These are phyloP conservation scores for Claviceps pusilla DNA, from an alignment of 2,329 filamentous ascomycete genomes.

Conservation along the genomic window DNA sequence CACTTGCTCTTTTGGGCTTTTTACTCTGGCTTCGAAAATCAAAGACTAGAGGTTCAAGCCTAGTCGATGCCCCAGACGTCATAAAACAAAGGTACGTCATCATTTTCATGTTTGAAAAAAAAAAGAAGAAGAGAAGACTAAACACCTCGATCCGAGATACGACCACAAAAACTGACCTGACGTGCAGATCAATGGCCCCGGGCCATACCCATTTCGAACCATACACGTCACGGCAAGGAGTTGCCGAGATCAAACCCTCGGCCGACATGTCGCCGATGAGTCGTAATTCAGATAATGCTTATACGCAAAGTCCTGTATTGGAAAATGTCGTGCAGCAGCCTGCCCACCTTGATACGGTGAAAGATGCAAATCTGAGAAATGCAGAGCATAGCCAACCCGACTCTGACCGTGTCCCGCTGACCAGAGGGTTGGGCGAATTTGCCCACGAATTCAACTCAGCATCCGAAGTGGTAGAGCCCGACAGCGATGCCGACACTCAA, in stretches of 20 bases:
- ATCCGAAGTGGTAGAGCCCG: slow-evolving; percentile 23
- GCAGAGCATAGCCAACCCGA: slow-evolving; percentile 12
- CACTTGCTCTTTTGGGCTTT: slow-evolving; percentile 26
- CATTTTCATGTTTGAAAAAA: neutral
- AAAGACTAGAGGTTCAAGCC: neutral
- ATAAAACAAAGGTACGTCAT: slow-evolving; percentile 26
- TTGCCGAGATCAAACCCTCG: slow-evolving; percentile 8
- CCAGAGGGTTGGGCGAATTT: slow-evolving; percentile 29
- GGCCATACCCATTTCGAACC: slow-evolving; percentile 14
- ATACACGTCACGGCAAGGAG: slow-evolving; percentile 14
- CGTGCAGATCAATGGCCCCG: slow-evolving; percentile 15
- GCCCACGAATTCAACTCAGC: slow-evolving; percentile 27
- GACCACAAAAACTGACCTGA: slow-evolving; percentile 7
- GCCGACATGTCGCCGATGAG: slow-evolving; percentile 4
- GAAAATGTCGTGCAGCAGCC: neutral
- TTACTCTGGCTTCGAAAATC: slow-evolving; percentile 27
- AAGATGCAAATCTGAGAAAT: slow-evolving; percentile 9
- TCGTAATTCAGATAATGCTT: slow-evolving; percentile 5
- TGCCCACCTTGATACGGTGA: neutral
- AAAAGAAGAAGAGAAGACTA: neutral
- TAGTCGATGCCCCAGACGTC: slow-evolving; percentile 13
- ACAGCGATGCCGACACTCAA: slow-evolving; percentile 9
- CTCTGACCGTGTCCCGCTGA: slow-evolving; percentile 25
- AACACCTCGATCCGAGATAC: neutral
- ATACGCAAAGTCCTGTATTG: neutral